A percentile compares a stretch with the other conserved stretches of the same genome.
Evolutionary conservation across 805 yeast genomes (phyloP).

Genomic region (Sugiyamaella valdiviana): DNA sequence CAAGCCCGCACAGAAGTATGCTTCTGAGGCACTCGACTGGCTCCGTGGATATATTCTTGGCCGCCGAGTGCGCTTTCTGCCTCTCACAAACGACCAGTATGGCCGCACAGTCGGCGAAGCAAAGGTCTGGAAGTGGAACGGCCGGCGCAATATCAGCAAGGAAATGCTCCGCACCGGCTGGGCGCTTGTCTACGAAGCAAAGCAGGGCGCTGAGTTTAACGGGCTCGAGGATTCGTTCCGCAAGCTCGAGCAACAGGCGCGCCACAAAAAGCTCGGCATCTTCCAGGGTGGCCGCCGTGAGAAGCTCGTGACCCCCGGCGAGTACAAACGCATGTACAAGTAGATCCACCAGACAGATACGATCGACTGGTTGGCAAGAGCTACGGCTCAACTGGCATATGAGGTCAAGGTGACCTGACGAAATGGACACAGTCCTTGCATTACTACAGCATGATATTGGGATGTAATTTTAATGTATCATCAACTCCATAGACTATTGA

Average conservation of each 20-base stretch:
- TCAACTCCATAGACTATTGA: neutral
- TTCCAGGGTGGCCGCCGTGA: slow-evolving; percentile 47
- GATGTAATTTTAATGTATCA: neutral
- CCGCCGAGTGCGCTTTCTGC: slow-evolving; percentile 63
- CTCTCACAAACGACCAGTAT: slow-evolving; percentile 81
- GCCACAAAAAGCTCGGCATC: slow-evolving; percentile 51
- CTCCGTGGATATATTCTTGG: slow-evolving; percentile 60
- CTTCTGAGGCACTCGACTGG: slow-evolving; percentile 83
- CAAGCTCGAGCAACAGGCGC: slow-evolving; percentile 55
- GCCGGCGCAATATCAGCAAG: slow-evolving; percentile 72
- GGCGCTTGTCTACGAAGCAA: slow-evolving; percentile 84
- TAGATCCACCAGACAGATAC: neutral
- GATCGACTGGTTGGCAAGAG: neutral
- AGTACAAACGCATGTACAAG: slow-evolving; percentile 46
- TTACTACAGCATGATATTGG: neutral
- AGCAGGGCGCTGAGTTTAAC: slow-evolving; percentile 77
- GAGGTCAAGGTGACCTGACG: too few relatives aligned
- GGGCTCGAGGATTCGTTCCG: slow-evolving; percentile 59
- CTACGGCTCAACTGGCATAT: neutral
- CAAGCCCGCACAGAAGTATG: slow-evolving; percentile 79
- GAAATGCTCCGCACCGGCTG: slow-evolving; percentile 82
- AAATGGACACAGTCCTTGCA: neutral
- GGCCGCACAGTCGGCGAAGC: slow-evolving; percentile 81
- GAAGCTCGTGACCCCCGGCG: slow-evolving; percentile 65
- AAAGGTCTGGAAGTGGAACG: slow-evolving; percentile 52